Base-by-base conservation (phyloP, 306 rosid genomes). In the Quercus alba region DNA sequence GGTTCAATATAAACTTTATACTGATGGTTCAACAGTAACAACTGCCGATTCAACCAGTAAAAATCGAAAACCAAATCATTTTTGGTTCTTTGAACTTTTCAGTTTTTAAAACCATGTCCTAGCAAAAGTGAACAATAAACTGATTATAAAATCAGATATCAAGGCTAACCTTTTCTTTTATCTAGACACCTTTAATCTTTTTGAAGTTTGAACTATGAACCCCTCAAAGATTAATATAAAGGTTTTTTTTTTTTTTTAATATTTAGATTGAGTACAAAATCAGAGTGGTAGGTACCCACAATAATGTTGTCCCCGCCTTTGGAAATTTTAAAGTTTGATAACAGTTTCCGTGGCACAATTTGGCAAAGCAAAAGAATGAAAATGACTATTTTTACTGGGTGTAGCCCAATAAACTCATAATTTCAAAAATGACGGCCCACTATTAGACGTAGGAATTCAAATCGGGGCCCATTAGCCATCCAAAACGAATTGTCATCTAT, bases 361-460 rank as follows among this genome's bases (percentile, higher is more conserved):
- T 28, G 10, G 10, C 44, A 63, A 63, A 63, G 38, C 31, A n/a
- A 41, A 3, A 44, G 17, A 41, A 23, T 15, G 41, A n/a, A 74
- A 54, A 8, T 33, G 31, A 72, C 20, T 4, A 18, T 13, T 49
- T 3, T 11, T 12, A 49, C 17, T 19, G 68, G 56, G 15, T 19
- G 49, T 9, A 74, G 79, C 56, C 73, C 70, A 49, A 46, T 26
- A 75, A 54, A 59, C 54, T 15, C 55, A 38, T 62, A 56, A 57
- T 64, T 81, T 79, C 81, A 77, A 56, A 52, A 63, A 64, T 13
- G 72, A 38, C 81, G 78, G 75, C 81, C 35, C n/a, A 44, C 8
- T 6, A 61, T 46, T 33, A 58, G 3, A 11, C 54, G 1, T 9
- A 5, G 7, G 20, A 11, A 15, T 2, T 31, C 17, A 17, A 13